Evolutionary conservation across 2,329 filamentous ascomycete species (phyloP).

Genomic region (Fusarium beomiforme): DNA sequence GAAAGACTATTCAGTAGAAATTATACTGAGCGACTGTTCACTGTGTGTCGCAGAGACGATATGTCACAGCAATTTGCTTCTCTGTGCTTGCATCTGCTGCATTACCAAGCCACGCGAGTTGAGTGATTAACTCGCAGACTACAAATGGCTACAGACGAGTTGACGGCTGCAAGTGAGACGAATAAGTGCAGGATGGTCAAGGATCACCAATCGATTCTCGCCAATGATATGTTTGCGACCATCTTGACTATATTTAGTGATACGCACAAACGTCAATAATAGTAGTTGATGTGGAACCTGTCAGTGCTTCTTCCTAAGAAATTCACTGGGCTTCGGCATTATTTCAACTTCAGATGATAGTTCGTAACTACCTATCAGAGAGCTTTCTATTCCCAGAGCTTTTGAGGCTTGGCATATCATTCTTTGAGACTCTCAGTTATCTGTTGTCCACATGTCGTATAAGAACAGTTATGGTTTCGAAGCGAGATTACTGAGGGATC

Average conservation of each 20-base stretch:
- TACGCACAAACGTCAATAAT: background rate
- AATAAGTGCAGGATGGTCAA: conserved; percentile 1
- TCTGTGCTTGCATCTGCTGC: conserved; percentile 24
- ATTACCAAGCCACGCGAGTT: conserved; percentile 26
- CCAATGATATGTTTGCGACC: conserved; percentile 15
- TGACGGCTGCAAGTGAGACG: conserved; percentile 29
- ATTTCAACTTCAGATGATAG: background rate
- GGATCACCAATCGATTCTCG: conserved; percentile 21
- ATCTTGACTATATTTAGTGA: conserved; percentile 14
- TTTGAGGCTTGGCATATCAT: background rate
- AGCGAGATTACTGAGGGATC: no score
- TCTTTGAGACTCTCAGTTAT: background rate
- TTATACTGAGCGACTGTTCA: background rate
- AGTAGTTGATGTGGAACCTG: background rate
- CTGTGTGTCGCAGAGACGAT: conserved; percentile 4
- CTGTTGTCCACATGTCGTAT: background rate
- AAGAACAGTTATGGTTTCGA: background rate
- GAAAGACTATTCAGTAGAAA: background rate
- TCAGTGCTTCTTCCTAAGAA: background rate
- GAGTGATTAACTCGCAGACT: conserved; percentile 18
- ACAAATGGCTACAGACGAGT: conserved; percentile 4
- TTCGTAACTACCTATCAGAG: background rate
- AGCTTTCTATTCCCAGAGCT: no score
- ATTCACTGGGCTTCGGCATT: background rate
- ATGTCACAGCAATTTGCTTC: conserved; percentile 27